Evolutionary conservation across 768 basidiomycete species (phyloP), one percentile per base, ranked within the genome.

Genomic region (Crepidotus variabilis): DNA sequence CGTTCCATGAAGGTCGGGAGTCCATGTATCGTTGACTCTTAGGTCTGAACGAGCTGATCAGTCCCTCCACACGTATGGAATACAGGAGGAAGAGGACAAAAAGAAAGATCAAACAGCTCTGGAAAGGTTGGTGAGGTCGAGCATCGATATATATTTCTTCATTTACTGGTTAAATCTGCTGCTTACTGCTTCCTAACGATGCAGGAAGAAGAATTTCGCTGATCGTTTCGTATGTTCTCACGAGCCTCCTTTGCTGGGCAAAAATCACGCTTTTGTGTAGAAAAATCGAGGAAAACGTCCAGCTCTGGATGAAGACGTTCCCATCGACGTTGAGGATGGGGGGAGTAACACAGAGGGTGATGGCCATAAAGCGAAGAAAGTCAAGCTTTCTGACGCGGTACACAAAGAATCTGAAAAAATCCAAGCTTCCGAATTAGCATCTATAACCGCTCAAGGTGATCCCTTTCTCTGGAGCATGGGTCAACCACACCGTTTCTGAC

Each of bases 231-330:
- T 85, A 64, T 65, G 83, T 79, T 5, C 3, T 11, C 47, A 14
- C 2, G 56, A 18, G 50, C 51, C 1, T 35, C 20, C 7, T 34
- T 9, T n/a, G 51, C 16, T 47, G 35, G 39, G 6, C 13, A 20
- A 23, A 23, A 36, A 14, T 51, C 35, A 36, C n/a, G 9, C 28
- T 54, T 3, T 49, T 14, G 10, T 14, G 22, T 64, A 86, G 84
- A 85, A 78, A 79, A 78, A 71, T 33, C 72, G 84, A 66, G 79
- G 82, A 69, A 85, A 85, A 73, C 82, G 84, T 62, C 73, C 71
- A 64, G 67, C 71, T 59, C 73, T 75, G 69, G 52, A 75, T 46
- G 57, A 63, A 62, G 63, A 73, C 65, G 62, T 67, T n/a, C 23
- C 52, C 14, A 23, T 34, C 35, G 46, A 34, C 13, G 50, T 60